Base-by-base conservation (phyloP, 2,329 filamentous ascomycete species). In the Meredithiella fracta region DNA sequence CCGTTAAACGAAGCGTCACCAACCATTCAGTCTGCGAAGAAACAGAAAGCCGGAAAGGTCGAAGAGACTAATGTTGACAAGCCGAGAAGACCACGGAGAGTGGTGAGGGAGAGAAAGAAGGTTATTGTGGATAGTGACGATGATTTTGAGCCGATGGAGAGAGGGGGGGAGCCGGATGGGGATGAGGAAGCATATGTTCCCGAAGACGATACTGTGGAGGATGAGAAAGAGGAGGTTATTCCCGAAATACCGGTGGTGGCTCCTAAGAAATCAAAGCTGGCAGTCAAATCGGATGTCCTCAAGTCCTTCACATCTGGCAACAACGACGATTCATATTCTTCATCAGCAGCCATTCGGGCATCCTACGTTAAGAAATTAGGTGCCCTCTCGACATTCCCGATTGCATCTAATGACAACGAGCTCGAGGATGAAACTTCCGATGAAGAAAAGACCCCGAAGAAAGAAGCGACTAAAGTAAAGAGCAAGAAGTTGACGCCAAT, bases 401-500 rank as follows among this genome's bases (percentile, higher is more conserved):
- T 20, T 9, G 40, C 4, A 7, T 44, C 40, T 22, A 22, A n/a
- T 7, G 40, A 44, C 15, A 75, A 75, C 8, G 76, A 72, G 0
- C 76, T 74, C 3, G 79, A 68, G 7, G 80, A 79, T 2, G 80
- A 75, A 6, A 82, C 73, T 0, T 72, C 70, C 7, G 74, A 77
- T 1, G 72, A 76, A 2, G 76, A 80, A 40, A 71, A 73, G 61
- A 69, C 65, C 58, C 72, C 64, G 11, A 64, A 70, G 23, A 76
- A 75, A 60, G 26, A 26, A 34, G 29, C 29, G 29, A 11, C 29
- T 5, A 44, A 44, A 22, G 15, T n/a, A 8, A 51, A 29, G 22
- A 23, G 29, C 23, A 58, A 76, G 1, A 96, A 96, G 66, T 77
- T 98, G 59, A 98, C 92, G 0, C 92, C 92, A 0, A 85, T 98